Percentiles rank a stretch among this genome's conserved stretches.
phyloP scores from a whole-genome alignment of 352 stramenopile genomes.

The Pilasporangium apinafurcum region DNA sequence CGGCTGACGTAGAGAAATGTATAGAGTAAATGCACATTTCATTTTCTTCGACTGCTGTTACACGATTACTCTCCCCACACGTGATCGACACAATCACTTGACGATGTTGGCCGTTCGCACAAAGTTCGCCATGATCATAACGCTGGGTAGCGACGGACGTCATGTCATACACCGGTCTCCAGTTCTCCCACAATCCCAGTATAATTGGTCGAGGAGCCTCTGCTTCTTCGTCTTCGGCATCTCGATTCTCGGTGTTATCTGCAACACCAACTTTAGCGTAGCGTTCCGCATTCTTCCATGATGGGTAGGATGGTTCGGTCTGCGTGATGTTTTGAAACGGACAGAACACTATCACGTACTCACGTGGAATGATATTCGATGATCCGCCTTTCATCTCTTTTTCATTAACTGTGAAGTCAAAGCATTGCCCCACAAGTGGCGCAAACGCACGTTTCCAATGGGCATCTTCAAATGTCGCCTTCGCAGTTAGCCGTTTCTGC shows the following conservation, averaged over 20 bases:
- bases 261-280: slow-evolving; percentile 20
- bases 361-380: slow-evolving; percentile 63
- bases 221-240: slow-evolving; percentile 12
- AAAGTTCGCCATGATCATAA: slow-evolving; percentile 82
- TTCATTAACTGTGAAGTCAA: slow-evolving; percentile 53
- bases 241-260: background rate
- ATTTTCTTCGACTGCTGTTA: slow-evolving; percentile 86
- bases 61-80: slow-evolving; percentile 67
- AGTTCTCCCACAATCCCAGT: slow-evolving; percentile 66
- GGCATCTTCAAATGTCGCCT: slow-evolving; percentile 33
- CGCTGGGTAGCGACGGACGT: slow-evolving; percentile 19
- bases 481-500: slow-evolving; percentile 32
- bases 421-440: slow-evolving; percentile 56
- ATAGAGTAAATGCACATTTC: slow-evolving; percentile 90
- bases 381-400: slow-evolving; percentile 74
- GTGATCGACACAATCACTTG: slow-evolving; percentile 61
- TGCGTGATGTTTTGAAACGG: slow-evolving; percentile 82
- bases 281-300: slow-evolving; percentile 46
- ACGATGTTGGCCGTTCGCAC: slow-evolving; percentile 78
- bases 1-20: slow-evolving; percentile 63
- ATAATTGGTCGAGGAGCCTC: slow-evolving; percentile 22
- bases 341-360: slow-evolving; percentile 59
- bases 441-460: slow-evolving; percentile 42
- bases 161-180: slow-evolving; percentile 17
- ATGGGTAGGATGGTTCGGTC: slow-evolving; percentile 47